Evolutionary conservation across 495 filamentous ascomycete species (phyloP).

Genomic region (Tuber aestivum): DNA sequence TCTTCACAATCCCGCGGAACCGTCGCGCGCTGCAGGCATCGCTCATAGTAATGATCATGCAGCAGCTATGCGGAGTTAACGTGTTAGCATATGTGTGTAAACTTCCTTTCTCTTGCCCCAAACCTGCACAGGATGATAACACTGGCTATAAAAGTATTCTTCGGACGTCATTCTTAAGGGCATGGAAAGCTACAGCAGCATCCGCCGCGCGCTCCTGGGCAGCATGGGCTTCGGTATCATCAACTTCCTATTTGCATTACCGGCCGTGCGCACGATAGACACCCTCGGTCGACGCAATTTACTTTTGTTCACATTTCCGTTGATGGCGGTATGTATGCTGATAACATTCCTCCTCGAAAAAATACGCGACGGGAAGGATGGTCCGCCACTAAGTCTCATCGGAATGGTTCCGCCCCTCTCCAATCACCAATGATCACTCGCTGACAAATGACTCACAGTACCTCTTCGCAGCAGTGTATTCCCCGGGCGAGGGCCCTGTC

Average conservation of each 20-base stretch:
- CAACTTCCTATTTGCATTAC: slow-evolving; percentile 61
- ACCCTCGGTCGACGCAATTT: slow-evolving; percentile 59
- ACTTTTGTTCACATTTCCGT: slow-evolving; percentile 61
- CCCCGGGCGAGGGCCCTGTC: slow-evolving; percentile 74
- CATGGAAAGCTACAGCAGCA: slow-evolving; percentile 40
- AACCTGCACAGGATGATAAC: slow-evolving; percentile 46
- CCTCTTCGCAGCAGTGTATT: slow-evolving; percentile 67
- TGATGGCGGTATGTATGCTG: slow-evolving; percentile 55
- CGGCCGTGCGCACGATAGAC: slow-evolving; percentile 64
- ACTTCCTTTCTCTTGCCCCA: slow-evolving; percentile 52
- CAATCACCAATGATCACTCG: not conserved
- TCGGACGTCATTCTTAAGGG: slow-evolving; percentile 55
- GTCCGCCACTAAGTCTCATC: slow-evolving; percentile 9
- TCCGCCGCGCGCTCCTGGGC: slow-evolving; percentile 46
- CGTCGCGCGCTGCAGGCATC: slow-evolving; percentile 65
- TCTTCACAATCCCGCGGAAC: slow-evolving; percentile 70
- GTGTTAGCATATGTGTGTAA: slow-evolving; percentile 58
- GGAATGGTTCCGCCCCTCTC: not conserved
- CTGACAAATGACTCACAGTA: not conserved
- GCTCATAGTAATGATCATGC: slow-evolving; percentile 74
- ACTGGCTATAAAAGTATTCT: slow-evolving; percentile 44
- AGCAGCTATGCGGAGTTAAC: slow-evolving; percentile 53
- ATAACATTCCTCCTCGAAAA: slow-evolving; percentile 56
- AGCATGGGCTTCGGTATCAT: slow-evolving; percentile 61
- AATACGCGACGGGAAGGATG: slow-evolving; percentile 43